A percentile compares a stretch with the other conserved stretches of the same genome.
These are phyloP conservation scores for Bipolaris oryzae DNA, from an alignment of 2,329 filamentous ascomycete species.

Conservation along the genomic window DNA sequence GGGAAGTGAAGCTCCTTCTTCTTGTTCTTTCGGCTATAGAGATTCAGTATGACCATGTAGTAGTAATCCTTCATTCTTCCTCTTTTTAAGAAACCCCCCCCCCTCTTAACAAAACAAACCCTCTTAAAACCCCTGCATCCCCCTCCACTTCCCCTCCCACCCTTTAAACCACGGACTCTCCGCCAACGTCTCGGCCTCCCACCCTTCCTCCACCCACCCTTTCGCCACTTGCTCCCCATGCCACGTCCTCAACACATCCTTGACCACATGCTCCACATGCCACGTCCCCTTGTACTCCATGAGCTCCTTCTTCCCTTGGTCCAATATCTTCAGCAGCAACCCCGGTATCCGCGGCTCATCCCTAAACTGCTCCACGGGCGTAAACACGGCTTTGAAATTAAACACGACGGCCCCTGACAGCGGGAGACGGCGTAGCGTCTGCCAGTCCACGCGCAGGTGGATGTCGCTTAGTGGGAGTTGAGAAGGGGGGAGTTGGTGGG, in stretches of 20 bases:
- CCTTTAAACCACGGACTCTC: conserved; percentile 78
- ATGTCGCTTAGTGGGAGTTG: conserved; percentile 64
- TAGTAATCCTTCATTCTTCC: no score
- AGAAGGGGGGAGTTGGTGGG: conserved; percentile 58
- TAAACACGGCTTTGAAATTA: conserved; percentile 89
- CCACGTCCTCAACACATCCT: conserved; percentile 69
- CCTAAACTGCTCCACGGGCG: conserved; percentile 70
- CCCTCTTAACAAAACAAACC: not conserved
- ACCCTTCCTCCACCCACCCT: conserved; percentile 65
- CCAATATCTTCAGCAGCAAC: conserved; percentile 70
- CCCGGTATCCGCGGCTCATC: conserved; percentile 76
- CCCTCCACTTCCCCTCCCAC: conserved; percentile 77
- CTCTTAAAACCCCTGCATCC: conserved; percentile 63
- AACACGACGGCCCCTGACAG: conserved; percentile 78
- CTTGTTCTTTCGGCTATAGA: no score
- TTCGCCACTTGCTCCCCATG: conserved; percentile 68
- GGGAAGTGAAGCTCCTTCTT: not conserved
- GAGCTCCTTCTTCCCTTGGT: conserved; percentile 70
- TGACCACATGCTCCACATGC: conserved; percentile 75
- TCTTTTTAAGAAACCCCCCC: no score
- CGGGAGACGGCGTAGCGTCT: conserved; percentile 79
- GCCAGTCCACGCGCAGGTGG: conserved; percentile 82
- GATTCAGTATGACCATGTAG: no score
- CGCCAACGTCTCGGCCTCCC: conserved; percentile 72
- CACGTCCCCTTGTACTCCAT: conserved; percentile 84